Base-by-base conservation (phyloP, 768 basidiomycete species). In the Leucocoprinus leucothites region DNA sequence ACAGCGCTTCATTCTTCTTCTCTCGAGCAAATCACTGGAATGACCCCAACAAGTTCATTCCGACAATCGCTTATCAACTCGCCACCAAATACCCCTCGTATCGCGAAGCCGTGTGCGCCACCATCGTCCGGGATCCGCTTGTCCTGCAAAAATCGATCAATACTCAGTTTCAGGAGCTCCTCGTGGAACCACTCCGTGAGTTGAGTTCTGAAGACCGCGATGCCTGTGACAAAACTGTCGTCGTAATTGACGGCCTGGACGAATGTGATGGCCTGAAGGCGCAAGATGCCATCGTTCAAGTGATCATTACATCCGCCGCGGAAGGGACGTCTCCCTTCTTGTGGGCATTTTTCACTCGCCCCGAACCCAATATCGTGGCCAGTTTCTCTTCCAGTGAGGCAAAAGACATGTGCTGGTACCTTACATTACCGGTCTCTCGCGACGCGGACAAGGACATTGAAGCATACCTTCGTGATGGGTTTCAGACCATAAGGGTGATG, bases 1-100 rank as follows among this genome's bases (percentile, higher is more conserved):
- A 5, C 11, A 11, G 6, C 6, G 31, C 31, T 31, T 5, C 57
- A 16, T 67, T 65, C 51, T 63, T 68, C 59, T 67, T 65, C 43
- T 65, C 57, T 2, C 35, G 60, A 22, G 24, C 34, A 3, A 18
- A 48, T 34, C 38, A 43, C 18, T 25, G 61, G 16, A 51, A 51
- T 18, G 14, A 52, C 9, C 57, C 24, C 3, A 19, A 36, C 2
- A 51, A 38, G 25, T 48, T 68, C 1, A 49, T 69, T 22, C 45
- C 62, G 2, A 65, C 64, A 1, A 53, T 68, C 9, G 57, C 61
- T 2, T 62, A 60, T 22, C 64, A 69, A 25, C 54, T 69, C 1
- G 59, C 64, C 2, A 19, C 35, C 8, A 41, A 31, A 3, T 11
- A 53, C 25, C 56, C 63, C 4, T 11, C 40, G 9, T 18, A 50